Evolutionary conservation across 257 asterid species (phyloP).

Genomic region (Coffea eugenioides): DNA sequence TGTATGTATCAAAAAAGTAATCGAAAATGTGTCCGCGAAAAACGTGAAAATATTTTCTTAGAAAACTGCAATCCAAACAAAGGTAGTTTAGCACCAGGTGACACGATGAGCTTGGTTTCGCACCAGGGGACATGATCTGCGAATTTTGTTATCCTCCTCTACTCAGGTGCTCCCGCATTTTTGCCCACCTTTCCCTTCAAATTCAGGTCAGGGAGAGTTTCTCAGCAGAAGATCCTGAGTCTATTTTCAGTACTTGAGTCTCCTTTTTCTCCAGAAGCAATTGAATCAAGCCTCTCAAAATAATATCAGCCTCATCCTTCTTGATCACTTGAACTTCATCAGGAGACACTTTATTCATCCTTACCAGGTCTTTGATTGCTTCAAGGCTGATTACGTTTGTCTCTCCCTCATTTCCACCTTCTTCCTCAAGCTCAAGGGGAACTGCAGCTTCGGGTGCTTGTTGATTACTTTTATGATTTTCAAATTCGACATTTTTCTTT

Average conservation of each 20-base stretch:
- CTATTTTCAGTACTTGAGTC: slow-evolving; percentile 1
- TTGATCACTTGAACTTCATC: not conserved
- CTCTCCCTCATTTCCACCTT: not conserved
- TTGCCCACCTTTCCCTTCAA: not conserved
- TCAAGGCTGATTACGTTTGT: not conserved
- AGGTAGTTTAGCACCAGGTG: no score
- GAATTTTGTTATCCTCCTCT: no score
- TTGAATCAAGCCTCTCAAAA: not conserved
- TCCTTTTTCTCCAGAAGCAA: not conserved
- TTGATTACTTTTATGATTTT: not conserved
- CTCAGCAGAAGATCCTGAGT: not conserved
- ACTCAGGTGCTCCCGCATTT: not conserved
- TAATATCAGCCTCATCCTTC: not conserved
- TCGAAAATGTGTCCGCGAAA: no score
- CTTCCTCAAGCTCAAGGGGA: not conserved
- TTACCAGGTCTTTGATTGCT: not conserved
- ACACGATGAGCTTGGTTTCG: no score
- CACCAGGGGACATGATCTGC: no score
- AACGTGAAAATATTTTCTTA: no score
- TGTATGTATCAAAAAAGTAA: no score
- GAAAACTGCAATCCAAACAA: no score
- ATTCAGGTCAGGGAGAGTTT: not conserved
- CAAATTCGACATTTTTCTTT: slow-evolving; percentile 14
- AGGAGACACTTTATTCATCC: not conserved
- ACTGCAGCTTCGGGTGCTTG: not conserved